A percentile compares a stretch with the other conserved stretches of the same genome.
Evolutionary conservation across 2,329 filamentous ascomycete species (phyloP).

Genomic region (Pseudomassariella vexata): DNA sequence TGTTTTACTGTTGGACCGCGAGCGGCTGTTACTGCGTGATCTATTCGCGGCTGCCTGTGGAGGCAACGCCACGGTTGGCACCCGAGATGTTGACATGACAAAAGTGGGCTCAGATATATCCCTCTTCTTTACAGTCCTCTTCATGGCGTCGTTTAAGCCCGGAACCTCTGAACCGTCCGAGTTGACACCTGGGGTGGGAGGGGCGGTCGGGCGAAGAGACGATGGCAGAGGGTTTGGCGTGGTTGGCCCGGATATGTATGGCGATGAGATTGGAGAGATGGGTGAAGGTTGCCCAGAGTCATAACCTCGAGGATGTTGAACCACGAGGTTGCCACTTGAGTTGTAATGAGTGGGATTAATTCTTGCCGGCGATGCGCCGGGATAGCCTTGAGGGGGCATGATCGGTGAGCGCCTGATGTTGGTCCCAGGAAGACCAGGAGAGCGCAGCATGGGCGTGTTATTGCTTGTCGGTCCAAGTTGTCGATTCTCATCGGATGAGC

Average conservation of each 20-base stretch:
- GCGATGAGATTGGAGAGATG: constrained; percentile 35
- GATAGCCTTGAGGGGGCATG: constrained; percentile 38
- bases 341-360: constrained; percentile 14
- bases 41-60: constrained; percentile 22
- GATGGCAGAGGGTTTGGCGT: constrained; percentile 26
- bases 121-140: constrained; percentile 35
- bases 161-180: constrained; percentile 16
- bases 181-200: constrained; percentile 21
- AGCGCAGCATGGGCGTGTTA: constrained; percentile 30
- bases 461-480: constrained; percentile 21
- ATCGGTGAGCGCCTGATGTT: constrained; percentile 42
- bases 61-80: constrained; percentile 35
- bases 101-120: constrained; percentile 48
- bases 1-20: constrained; percentile 30
- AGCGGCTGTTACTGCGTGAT: constrained; percentile 31
- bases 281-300: constrained; percentile 38
- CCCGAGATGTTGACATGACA: constrained; percentile 38
- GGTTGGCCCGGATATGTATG: constrained; percentile 26
- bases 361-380: constrained; percentile 21
- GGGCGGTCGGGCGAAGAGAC: constrained; percentile 26
- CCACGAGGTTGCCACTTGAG: constrained; percentile 26
- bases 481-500: constrained; percentile 30
- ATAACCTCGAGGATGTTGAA: constrained; percentile 26
- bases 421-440: constrained; percentile 42
- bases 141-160: constrained; percentile 32